These are phyloP conservation scores for Trichomonas tenax DNA, from an alignment of 208 protist species.

Conservation along the genomic window DNA sequence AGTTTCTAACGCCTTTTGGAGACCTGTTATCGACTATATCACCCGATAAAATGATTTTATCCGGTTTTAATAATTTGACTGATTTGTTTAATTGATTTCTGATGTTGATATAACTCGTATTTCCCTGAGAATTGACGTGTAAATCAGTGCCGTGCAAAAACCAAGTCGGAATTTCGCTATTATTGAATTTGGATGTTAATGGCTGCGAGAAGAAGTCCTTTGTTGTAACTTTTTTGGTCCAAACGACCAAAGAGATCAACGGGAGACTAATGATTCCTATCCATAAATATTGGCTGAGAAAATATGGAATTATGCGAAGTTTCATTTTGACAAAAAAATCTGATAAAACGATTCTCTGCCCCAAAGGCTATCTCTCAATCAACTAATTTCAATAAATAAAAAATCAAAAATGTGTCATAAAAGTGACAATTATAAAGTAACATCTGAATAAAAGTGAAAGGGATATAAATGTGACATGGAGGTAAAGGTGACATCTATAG, in stretches of 20 bases:
- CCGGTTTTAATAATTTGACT: background rate
- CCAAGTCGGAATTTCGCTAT: background rate
- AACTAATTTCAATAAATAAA: no score
- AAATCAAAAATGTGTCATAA: no score
- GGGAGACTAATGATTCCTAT: background rate
- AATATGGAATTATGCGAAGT: background rate
- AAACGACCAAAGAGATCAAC: background rate
- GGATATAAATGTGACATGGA: no score
- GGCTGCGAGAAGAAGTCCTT: background rate
- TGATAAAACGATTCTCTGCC: no score
- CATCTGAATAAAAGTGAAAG: no score
- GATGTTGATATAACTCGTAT: background rate
- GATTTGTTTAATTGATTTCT: background rate
- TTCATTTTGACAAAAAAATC: background rate
- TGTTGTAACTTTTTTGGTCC: background rate
- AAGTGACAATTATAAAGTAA: no score
- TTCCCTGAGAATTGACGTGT: background rate
- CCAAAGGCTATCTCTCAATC: no score
- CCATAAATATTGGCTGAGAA: slow-evolving; percentile 5
- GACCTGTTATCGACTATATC: background rate
- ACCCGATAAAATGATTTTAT: background rate
- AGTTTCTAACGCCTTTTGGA: no score
- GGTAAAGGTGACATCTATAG: no score
- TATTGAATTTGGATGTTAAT: background rate
- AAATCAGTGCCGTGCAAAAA: background rate